Evolutionary conservation across 176 grass and related monocot genomes (phyloP).

Genomic region (Areca catechu): DNA sequence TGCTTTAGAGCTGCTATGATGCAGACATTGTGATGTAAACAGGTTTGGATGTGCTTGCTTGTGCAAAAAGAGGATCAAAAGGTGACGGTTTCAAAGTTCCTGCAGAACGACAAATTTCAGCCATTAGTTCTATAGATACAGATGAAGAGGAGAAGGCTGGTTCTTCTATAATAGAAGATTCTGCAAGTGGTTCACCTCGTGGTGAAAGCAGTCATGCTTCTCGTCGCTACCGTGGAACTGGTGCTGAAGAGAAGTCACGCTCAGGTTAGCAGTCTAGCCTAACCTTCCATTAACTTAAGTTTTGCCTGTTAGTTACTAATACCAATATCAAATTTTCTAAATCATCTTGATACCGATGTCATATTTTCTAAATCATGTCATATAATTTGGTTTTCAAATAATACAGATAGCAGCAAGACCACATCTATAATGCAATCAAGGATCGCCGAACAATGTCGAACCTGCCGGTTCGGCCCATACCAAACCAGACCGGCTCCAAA

Average conservation of each 20-base stretch:
- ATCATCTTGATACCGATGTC: no score
- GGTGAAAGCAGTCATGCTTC: slow-evolving; percentile 16
- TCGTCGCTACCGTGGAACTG: slow-evolving; percentile 50
- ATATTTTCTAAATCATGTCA: no score
- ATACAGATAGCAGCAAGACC: no score
- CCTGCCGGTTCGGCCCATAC: no score
- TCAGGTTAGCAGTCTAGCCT: slow-evolving; percentile 26
- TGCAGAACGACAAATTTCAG: slow-evolving; percentile 29
- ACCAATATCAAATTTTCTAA: no score
- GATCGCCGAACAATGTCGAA: no score
- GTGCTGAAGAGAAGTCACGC: slow-evolving; percentile 35
- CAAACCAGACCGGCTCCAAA: no score
- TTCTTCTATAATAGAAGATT: slow-evolving; percentile 27
- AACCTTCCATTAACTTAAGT: background rate
- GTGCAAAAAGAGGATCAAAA: slow-evolving; percentile 41
- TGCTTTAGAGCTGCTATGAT: background rate
- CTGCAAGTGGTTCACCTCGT: slow-evolving; percentile 1
- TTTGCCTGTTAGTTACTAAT: no score
- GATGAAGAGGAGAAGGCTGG: slow-evolving; percentile 70
- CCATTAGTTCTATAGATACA: slow-evolving; percentile 37
- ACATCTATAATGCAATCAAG: no score
- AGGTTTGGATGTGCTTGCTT: slow-evolving; percentile 80
- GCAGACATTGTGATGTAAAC: slow-evolving; percentile 9
- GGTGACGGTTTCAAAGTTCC: slow-evolving; percentile 43
- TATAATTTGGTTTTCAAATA: no score